Evolutionary conservation across 371 early-diverging fungal species (phyloP), one percentile per base, ranked within the genome.

Genomic region (Mucor circinelloides): DNA sequence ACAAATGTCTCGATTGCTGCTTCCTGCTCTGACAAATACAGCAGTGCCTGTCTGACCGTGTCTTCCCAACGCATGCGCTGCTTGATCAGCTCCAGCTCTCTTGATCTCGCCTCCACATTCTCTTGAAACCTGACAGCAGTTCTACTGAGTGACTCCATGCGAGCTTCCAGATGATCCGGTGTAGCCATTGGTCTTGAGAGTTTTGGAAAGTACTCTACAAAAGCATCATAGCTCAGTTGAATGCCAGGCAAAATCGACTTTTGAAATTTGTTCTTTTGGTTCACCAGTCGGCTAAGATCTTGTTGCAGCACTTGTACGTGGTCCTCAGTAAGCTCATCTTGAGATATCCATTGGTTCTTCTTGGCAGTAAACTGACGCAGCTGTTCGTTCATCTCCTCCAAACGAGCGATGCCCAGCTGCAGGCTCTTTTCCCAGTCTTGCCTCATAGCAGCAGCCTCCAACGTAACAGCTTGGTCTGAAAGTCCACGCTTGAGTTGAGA

Each of bases 151-250:
- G 74, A 70, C 23, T 77, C 79, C 83, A 83, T 83, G 31, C 72
- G 66, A 3, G 70, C 75, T 48, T 80, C 83, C 8, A 83, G 64
- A 60, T 80, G 77, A 71, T 83, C 83, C 0, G 83, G 83, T 0
- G 68, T 77, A 6, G 77, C 77, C 27, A 80, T 73, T 0, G 83
- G 80, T 28, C 73, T 66, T 8, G 78, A 67, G 8, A 84, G 56
- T 55, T 70, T 65, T 6, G 76, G 66, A 54, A 81, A 81, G 25
- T 74, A 78, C 15, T 70, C 73, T 2, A 70, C 71, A 64, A 84
- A 80, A 3, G 52, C 40, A 27, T 80, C 78, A 62, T 78, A 81
- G 6, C 68, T 70, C 12, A 54, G 32, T 38, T 81, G 78, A 25
- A 80, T 76, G 6, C 58, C 61, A 9, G 76, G 68, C 9, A 83